phyloP scores from a whole-genome alignment of 2,329 filamentous ascomycete species.

The Lachnellula subtilissima region DNA sequence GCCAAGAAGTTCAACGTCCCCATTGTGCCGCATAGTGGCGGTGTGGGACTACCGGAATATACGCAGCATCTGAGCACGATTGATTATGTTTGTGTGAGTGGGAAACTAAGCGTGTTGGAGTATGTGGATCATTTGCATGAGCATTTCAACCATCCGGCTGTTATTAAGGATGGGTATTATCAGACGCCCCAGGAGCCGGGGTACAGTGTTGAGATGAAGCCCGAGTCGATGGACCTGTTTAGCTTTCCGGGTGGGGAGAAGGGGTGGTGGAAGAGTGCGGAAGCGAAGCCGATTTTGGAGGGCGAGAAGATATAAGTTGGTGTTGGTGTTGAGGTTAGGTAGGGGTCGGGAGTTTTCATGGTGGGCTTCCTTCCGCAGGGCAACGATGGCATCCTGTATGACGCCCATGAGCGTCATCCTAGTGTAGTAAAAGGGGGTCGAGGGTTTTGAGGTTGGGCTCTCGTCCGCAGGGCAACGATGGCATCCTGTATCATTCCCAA shows the following conservation, averaged over 20 bases:
- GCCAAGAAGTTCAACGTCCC: slow-evolving; percentile 69
- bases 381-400: slow-evolving; percentile 15
- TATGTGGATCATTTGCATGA: slow-evolving; percentile 93
- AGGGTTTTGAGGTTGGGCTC: slow-evolving; percentile 29
- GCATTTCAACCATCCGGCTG: slow-evolving; percentile 79
- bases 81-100: slow-evolving; percentile 83
- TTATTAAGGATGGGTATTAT: slow-evolving; percentile 82
- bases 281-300: slow-evolving; percentile 31
- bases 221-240: slow-evolving; percentile 76
- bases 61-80: slow-evolving; percentile 90
- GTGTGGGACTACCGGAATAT: slow-evolving; percentile 88
- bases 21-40: slow-evolving; percentile 83
- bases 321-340: not conserved
- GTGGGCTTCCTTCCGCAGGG: slow-evolving; percentile 8
- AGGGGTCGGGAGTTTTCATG: slow-evolving; percentile 2
- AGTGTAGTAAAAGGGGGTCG: slow-evolving; percentile 18
- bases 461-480: slow-evolving; percentile 29
- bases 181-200: slow-evolving; percentile 77
- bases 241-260: slow-evolving; percentile 71
- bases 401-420: not conserved
- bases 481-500: slow-evolving; percentile 17
- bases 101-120: slow-evolving; percentile 77
- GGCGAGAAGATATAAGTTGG: slow-evolving; percentile 30
- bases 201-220: slow-evolving; percentile 92
- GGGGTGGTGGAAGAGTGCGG: slow-evolving; percentile 80